Conservation (phyloP, 2,329 filamentous ascomycete species). For the Cladosporium sp. region DNA sequence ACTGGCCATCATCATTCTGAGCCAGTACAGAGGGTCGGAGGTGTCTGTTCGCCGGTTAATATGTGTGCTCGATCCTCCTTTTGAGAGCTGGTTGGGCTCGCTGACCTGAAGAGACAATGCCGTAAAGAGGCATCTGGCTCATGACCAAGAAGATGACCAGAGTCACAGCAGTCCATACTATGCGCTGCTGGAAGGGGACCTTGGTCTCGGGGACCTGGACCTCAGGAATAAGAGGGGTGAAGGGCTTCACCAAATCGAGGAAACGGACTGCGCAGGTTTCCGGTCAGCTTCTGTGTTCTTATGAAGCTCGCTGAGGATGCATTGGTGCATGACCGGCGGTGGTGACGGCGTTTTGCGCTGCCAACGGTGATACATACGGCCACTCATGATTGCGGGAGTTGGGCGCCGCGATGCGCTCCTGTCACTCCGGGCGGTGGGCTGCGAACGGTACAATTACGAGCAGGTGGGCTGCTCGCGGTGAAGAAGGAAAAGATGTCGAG, state of each 20-base stretch:
- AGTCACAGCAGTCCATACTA: constrained; percentile 58
- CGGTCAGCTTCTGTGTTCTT: constrained; percentile 15
- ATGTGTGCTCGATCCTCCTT: constrained; percentile 12
- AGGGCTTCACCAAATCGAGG: constrained; percentile 99
- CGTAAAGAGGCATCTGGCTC: constrained; percentile 98
- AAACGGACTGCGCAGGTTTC: constrained; percentile 70
- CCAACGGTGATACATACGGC: constrained; percentile 46
- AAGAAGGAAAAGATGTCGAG: constrained; percentile 6
- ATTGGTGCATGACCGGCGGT: constrained; percentile 20
- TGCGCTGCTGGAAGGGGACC: constrained; percentile 88
- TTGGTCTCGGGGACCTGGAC: constrained; percentile 98
- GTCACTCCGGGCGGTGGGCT: constrained; percentile 14
- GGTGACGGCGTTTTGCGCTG: constrained; percentile 14
- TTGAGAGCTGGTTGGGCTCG: not conserved
- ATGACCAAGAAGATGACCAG: constrained; percentile 99
- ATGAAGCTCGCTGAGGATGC: not conserved
- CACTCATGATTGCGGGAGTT: constrained; percentile 47
- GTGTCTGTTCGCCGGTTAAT: constrained; percentile 47
- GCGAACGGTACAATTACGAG: constrained; percentile 9
- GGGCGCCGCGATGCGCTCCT: constrained; percentile 11
- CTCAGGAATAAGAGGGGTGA: constrained; percentile 98
- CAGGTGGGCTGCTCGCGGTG: constrained; percentile 1
- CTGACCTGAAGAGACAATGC: constrained; percentile 83
- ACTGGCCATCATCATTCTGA: constrained; percentile 99
- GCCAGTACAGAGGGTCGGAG: constrained; percentile 98